These are phyloP conservation scores for Pyrenula massariospora DNA, from an alignment of 495 filamentous ascomycete species.

Conservation along the genomic window DNA sequence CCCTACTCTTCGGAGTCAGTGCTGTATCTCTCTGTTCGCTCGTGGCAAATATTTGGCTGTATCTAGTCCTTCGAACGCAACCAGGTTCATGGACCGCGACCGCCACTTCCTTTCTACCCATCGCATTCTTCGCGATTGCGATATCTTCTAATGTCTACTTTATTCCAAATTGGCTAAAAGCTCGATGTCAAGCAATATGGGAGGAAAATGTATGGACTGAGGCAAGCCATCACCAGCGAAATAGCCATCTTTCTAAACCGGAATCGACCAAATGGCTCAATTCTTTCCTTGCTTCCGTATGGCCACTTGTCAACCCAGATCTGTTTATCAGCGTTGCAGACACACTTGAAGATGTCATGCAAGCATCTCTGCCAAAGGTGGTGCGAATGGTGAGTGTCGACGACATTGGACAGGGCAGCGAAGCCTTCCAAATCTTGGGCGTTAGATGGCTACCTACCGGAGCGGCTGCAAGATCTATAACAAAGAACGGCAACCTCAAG, in stretches of 20 bases:
- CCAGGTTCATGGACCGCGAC: slow-evolving; percentile 6
- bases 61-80: slow-evolving; percentile 8
- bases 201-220: slow-evolving; percentile 54
- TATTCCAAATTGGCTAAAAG: slow-evolving; percentile 39
- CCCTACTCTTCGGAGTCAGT: slow-evolving; percentile 28
- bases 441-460: slow-evolving; percentile 55
- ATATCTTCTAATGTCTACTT: slow-evolving; percentile 19
- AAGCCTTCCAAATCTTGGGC: slow-evolving; percentile 50
- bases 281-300: slow-evolving; percentile 46
- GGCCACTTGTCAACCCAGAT: slow-evolving; percentile 62
- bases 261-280: slow-evolving; percentile 61
- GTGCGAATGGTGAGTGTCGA: slow-evolving; percentile 59
- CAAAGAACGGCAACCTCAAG: slow-evolving; percentile 38
- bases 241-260: slow-evolving; percentile 27
- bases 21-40: slow-evolving; percentile 12
- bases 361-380: slow-evolving; percentile 49
- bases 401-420: slow-evolving; percentile 58
- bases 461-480: slow-evolving; percentile 45
- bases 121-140: slow-evolving; percentile 14
- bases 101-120: slow-evolving; percentile 11
- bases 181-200: slow-evolving; percentile 39
- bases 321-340: slow-evolving; percentile 52
- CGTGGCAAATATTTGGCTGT: slow-evolving; percentile 6
- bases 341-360: slow-evolving; percentile 62
- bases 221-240: slow-evolving; percentile 32